Percentiles rank a stretch among this genome's conserved stretches.
phyloP scores from a whole-genome alignment of 805 yeast species.

The Kazachstania bromeliacearum region DNA sequence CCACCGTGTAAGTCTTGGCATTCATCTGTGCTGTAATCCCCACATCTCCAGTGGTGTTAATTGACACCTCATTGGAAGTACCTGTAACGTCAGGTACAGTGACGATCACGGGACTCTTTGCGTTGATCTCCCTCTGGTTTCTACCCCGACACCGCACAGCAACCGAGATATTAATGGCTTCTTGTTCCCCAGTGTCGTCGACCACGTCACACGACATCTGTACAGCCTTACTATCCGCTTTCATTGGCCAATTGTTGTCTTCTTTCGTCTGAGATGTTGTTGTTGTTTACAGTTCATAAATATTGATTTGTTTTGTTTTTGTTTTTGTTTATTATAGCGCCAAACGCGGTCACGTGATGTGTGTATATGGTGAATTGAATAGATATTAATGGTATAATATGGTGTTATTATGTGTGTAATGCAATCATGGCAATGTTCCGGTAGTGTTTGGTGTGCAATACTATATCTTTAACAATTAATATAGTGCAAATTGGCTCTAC shows the following conservation, averaged over 20 bases:
- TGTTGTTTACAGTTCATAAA: not conserved
- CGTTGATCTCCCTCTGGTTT: slow-evolving; percentile 45
- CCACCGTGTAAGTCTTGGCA: slow-evolving; percentile 58
- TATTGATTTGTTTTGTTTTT: not conserved
- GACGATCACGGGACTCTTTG: slow-evolving; percentile 53
- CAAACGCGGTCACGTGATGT: not conserved
- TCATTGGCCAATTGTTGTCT: not conserved
- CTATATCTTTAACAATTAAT: too few species aligned
- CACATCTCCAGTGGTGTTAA: slow-evolving; percentile 34
- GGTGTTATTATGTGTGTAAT: too few species aligned
- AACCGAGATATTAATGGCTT: slow-evolving; percentile 41
- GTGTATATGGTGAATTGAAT: too few species aligned
- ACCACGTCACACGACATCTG: not conserved
- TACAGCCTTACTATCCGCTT: not conserved
- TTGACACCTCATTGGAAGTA: slow-evolving; percentile 35
- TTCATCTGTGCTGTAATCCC: slow-evolving; percentile 35
- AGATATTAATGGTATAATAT: too few species aligned
- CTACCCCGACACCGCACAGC: slow-evolving; percentile 58
- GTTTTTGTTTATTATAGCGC: not conserved
- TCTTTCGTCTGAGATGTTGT: not conserved
- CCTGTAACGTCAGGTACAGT: slow-evolving; percentile 37
- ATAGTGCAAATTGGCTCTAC: too few species aligned
- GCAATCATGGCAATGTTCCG: too few species aligned
- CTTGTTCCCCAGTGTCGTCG: not conserved
- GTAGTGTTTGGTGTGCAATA: too few species aligned